phyloP scores from a whole-genome alignment of 1,139 yeast species.

The Lipomyces yarrowii region DNA sequence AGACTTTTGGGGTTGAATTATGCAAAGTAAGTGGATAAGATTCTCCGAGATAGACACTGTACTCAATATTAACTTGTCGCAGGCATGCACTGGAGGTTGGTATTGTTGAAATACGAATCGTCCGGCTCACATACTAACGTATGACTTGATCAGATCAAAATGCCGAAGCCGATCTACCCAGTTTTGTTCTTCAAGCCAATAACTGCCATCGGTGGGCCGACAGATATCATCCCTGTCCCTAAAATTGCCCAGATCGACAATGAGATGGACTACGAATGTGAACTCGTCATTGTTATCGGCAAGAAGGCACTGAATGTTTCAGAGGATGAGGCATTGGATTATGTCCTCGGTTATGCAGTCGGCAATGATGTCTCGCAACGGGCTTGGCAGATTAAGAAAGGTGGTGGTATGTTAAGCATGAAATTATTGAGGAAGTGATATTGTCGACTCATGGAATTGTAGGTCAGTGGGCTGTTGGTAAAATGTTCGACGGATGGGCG shows the following conservation, averaged over 20 bases:
- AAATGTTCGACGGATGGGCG: conserved; percentile 59
- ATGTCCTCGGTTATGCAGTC: conserved; percentile 55
- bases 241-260: conserved; percentile 47
- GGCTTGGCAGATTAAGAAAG: conserved; percentile 49
- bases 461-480: conserved; percentile 56
- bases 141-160: conserved; percentile 23
- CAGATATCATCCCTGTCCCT: conserved; percentile 45
- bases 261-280: conserved; percentile 57
- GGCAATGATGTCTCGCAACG: conserved; percentile 61
- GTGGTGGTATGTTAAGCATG: conserved; percentile 38
- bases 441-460: not conserved
- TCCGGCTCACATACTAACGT: not conserved
- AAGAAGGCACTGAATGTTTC: conserved; percentile 50
- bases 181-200: conserved; percentile 45
- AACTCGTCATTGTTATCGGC: conserved; percentile 58
- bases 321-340: conserved; percentile 49
- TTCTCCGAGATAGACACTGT: not conserved
- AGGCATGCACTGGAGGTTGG: conserved; percentile 33
- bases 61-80: not conserved
- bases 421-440: too few species aligned
- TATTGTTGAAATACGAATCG: not conserved
- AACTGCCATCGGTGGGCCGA: conserved; percentile 33
- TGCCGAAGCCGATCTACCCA: conserved; percentile 50
- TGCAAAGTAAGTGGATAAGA: conserved; percentile 24
- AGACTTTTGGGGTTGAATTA: conserved; percentile 39